Conservation (phyloP, 768 basidiomycete species). For the Trichaptum fuscoviolaceum region DNA sequence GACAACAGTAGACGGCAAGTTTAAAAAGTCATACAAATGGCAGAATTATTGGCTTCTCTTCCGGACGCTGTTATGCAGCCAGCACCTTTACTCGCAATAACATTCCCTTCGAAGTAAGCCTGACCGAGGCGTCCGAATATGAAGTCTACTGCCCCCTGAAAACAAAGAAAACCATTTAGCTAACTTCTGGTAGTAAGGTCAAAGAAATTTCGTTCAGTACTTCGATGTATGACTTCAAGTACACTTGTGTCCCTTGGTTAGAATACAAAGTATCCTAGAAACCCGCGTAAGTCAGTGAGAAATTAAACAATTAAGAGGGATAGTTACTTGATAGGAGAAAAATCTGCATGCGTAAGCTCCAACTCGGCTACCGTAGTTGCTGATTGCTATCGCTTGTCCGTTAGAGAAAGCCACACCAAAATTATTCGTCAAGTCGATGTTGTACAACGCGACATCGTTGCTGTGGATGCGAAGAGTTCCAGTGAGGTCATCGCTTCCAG, state of each 20-base stretch:
- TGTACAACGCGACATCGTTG: constrained; percentile 13
- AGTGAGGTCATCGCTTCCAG: constrained; percentile 11
- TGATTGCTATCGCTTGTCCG: constrained; percentile 43
- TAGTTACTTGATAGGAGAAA: constrained; percentile 15
- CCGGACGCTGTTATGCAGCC: constrained; percentile 48
- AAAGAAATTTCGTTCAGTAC: constrained; percentile 17
- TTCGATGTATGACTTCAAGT: constrained; percentile 38
- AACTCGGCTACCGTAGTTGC: constrained; percentile 39
- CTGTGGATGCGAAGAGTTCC: constrained; percentile 13
- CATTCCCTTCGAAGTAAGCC: constrained; percentile 46
- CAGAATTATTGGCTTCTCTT: constrained; percentile 36
- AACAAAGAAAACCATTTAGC: not conserved
- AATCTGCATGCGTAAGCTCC: constrained; percentile 16
- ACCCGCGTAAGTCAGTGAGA: constrained; percentile 12
- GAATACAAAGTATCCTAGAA: constrained; percentile 45
- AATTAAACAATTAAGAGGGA: not conserved
- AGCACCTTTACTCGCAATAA: constrained; percentile 37
- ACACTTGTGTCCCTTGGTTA: constrained; percentile 44
- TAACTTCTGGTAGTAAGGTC: not conserved
- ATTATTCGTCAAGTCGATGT: constrained; percentile 14
- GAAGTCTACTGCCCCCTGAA: constrained; percentile 44
- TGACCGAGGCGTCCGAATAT: constrained; percentile 40
- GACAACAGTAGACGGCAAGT: not conserved
- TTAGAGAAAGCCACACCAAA: constrained; percentile 1
- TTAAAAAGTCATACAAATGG: constrained; percentile 34